These are phyloP conservation scores for Limtongia smithiae DNA, from an alignment of 805 yeast genomes.

Conservation along the genomic window DNA sequence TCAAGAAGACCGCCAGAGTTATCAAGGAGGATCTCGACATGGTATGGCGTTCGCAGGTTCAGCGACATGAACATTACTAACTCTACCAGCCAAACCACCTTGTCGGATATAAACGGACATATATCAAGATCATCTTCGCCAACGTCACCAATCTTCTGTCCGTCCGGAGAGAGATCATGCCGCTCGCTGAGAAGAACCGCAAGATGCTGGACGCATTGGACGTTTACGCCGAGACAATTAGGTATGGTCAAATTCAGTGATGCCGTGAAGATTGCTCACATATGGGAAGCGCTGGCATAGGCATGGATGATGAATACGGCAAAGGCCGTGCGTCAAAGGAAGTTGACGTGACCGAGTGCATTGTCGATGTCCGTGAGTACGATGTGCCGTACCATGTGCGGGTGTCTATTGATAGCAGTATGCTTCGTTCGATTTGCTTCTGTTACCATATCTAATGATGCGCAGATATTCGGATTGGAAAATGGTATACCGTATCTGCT, in stretches of 20 bases:
- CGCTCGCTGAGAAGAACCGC: constrained; percentile 67
- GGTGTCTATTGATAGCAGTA: constrained; percentile 78
- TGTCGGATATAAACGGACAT: constrained; percentile 62
- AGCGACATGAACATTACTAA: not conserved
- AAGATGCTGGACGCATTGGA: constrained; percentile 60
- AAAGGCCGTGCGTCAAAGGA: constrained; percentile 27
- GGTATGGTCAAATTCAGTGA: too few relatives aligned
- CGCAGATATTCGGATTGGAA: constrained; percentile 74
- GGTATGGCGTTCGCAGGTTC: constrained; percentile 11
- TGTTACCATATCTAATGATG: not conserved
- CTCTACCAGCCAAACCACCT: constrained; percentile 65
- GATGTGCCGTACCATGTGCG: constrained; percentile 97
- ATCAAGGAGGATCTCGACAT: constrained; percentile 74
- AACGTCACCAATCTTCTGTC: constrained; percentile 69
- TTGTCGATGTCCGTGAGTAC: constrained; percentile 83
- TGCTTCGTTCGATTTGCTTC: not conserved
- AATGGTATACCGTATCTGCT: constrained; percentile 85
- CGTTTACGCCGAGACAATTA: constrained; percentile 57
- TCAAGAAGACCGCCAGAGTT: constrained; percentile 56
- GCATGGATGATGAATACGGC: constrained; percentile 34
- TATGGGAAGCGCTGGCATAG: constrained; percentile 36
- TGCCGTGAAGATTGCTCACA: too few relatives aligned
- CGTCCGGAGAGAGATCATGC: constrained; percentile 66
- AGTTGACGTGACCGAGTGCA: constrained; percentile 53
- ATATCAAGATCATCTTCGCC: constrained; percentile 68